These are phyloP conservation scores for Verbascum thapsus DNA, from an alignment of 257 asterid species.

Conservation along the genomic window DNA sequence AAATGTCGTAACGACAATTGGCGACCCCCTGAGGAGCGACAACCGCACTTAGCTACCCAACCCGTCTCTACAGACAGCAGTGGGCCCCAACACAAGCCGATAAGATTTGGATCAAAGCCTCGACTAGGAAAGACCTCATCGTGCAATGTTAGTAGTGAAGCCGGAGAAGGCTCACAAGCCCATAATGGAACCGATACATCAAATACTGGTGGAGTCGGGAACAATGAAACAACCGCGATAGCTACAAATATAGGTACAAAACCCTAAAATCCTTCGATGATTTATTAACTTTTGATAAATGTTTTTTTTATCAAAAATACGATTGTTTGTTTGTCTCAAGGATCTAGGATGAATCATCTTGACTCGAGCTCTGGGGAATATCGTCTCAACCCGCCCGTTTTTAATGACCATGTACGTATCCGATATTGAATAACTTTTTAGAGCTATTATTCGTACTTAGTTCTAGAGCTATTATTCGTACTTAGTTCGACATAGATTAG, in stretches of 20 bases:
- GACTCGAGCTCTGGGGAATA: background rate
- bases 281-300: conserved; percentile 25
- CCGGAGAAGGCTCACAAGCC: conserved; percentile 13
- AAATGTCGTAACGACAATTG: conserved; percentile 55
- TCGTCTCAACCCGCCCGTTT: background rate
- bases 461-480: no score
- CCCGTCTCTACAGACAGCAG: background rate
- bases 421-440: no score
- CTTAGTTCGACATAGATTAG: no score
- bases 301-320: conserved; percentile 27
- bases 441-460: no score
- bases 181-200: background rate
- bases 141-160: background rate
- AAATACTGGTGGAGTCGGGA: background rate
- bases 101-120: conserved; percentile 56
- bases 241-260: conserved; percentile 23
- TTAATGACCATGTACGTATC: conserved; percentile 28
- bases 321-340: conserved; percentile 23
- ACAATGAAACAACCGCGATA: background rate
- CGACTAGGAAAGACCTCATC: background rate
- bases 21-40: conserved; percentile 41
- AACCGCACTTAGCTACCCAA: background rate
- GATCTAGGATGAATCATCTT: conserved; percentile 12
- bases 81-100: conserved; percentile 25
- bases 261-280: conserved; percentile 26